phyloP scores from a whole-genome alignment of 2,329 filamentous ascomycete genomes.

The Colletotrichum sp. region DNA sequence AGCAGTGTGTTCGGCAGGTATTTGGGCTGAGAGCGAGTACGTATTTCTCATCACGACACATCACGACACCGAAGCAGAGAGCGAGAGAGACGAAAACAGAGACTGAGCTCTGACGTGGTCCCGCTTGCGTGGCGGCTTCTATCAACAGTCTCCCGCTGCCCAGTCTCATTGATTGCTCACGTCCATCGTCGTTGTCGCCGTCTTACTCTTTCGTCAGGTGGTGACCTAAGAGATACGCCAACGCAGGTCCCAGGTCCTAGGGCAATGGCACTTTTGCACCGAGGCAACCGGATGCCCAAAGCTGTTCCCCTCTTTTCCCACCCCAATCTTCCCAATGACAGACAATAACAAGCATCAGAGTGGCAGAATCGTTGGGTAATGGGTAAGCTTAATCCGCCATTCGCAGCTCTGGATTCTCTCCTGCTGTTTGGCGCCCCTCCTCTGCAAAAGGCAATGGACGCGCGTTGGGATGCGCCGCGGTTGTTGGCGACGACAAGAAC shows the following conservation, averaged over 20 bases:
- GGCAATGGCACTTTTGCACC: neutral
- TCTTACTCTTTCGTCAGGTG: neutral
- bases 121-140: neutral
- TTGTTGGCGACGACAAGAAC: neutral
- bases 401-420: neutral
- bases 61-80: neutral
- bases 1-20: neutral
- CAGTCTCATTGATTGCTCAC: neutral
- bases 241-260: neutral
- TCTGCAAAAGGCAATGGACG: neutral
- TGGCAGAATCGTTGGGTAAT: neutral
- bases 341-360: neutral
- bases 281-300: neutral
- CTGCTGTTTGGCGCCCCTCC: neutral
- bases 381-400: neutral
- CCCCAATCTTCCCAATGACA: neutral
- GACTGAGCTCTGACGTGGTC: neutral
- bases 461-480: neutral
- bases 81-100: neutral
- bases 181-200: neutral
- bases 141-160: neutral
- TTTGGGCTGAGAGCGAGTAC: neutral
- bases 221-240: neutral
- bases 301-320: neutral
- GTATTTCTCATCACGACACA: neutral